Conservation (phyloP, 208 protist species). For the Wallacemonas rigidus region DNA sequence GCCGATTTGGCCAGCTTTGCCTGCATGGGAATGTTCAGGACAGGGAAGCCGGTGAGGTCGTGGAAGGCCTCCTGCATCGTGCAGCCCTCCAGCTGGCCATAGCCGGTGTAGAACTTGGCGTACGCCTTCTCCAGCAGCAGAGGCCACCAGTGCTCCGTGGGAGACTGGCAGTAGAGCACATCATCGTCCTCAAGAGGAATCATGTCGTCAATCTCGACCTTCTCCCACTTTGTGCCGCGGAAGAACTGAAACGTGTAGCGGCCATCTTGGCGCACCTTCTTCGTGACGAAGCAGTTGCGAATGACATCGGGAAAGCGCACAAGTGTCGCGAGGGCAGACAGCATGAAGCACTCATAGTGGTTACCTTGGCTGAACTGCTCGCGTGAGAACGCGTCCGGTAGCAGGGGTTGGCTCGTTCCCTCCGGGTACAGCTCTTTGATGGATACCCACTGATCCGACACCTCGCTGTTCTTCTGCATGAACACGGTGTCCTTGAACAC, state of each 20-base stretch:
- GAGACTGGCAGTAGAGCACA: constrained; percentile 32
- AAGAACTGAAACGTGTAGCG: constrained; percentile 60
- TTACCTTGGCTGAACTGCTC: constrained; percentile 46
- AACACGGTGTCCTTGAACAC: constrained; percentile 73
- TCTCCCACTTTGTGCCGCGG: constrained; percentile 45
- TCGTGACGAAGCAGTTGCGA: constrained; percentile 52
- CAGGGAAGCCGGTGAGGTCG: constrained; percentile 59
- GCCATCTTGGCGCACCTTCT: constrained; percentile 43
- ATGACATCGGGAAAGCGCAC: constrained; percentile 39
- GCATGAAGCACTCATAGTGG: constrained; percentile 58
- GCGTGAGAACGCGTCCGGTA: constrained; percentile 30
- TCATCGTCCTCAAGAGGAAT: constrained; percentile 11
- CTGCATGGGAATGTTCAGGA: constrained; percentile 54
- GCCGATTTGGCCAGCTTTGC: constrained; percentile 42
- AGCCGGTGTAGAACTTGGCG: constrained; percentile 67
- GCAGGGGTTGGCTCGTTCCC: constrained; percentile 37
- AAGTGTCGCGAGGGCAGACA: constrained; percentile 41
- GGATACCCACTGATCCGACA: constrained; percentile 55
- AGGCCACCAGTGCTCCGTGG: constrained; percentile 54
- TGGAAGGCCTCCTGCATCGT: constrained; percentile 54
- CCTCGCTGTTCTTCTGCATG: constrained; percentile 50
- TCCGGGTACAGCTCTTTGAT: constrained; percentile 66
- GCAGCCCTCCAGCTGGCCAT: constrained; percentile 46
- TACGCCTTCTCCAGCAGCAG: constrained; percentile 75
- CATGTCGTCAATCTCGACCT: constrained; percentile 65